Percentiles rank a stretch among this genome's conserved stretches.
phyloP scores from a whole-genome alignment of 202 grass and related monocot genomes.

The Zizania palustris region DNA sequence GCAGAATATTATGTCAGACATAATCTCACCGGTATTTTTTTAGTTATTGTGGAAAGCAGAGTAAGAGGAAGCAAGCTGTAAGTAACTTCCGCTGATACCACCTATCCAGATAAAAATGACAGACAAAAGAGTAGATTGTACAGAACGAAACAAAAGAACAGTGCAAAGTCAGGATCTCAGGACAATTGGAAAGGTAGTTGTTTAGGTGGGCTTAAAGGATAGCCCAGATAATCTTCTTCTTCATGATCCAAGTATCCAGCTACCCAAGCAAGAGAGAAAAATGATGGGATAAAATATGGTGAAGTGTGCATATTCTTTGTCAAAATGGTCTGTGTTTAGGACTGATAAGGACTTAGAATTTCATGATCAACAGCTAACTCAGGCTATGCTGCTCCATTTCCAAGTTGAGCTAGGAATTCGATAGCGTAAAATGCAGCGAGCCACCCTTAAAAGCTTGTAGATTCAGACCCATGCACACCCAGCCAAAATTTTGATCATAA shows the following conservation, averaged over 20 bases:
- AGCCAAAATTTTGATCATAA: neutral
- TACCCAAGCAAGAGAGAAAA: slow-evolving; percentile 9
- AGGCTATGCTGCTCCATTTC: slow-evolving; percentile 6
- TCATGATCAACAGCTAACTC: slow-evolving; percentile 9
- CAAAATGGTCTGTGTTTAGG: slow-evolving; percentile 18
- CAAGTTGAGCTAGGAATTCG: slow-evolving; percentile 4
- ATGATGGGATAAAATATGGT: neutral
- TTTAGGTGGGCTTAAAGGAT: neutral
- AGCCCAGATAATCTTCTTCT: slow-evolving; percentile 13
- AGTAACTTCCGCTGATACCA: slow-evolving; percentile 10
- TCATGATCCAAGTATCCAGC: slow-evolving; percentile 10
- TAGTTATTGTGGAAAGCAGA: slow-evolving; percentile 17
- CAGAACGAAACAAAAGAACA: neutral
- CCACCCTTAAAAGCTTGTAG: neutral
- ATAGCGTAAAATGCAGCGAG: neutral
- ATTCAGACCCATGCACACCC: neutral
- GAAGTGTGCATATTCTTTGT: slow-evolving; percentile 4
- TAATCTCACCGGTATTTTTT: slow-evolving; percentile 34
- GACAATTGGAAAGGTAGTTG: neutral
- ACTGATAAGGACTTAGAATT: neutral
- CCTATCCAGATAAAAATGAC: neutral
- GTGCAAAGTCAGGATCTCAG: slow-evolving; percentile 12
- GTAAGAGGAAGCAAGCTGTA: neutral
- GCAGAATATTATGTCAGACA: slow-evolving; percentile 37
- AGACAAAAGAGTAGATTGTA: neutral